Base-by-base conservation (phyloP, 305 asterid genomes). In the Coffea humblotiana region DNA sequence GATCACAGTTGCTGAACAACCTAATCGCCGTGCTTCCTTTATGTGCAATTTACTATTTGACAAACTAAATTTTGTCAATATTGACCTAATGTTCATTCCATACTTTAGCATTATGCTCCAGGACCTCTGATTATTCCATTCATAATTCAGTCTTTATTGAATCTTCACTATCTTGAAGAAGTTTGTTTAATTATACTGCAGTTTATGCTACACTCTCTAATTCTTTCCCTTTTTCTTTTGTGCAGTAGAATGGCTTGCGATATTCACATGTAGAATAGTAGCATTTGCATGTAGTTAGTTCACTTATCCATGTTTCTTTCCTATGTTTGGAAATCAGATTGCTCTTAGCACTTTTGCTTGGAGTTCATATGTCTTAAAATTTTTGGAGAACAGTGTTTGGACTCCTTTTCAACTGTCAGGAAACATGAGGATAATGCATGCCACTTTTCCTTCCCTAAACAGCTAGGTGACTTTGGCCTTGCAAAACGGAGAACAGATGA, bases 401-500 rank as follows among this genome's bases (percentile, higher is more conserved):
- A 19, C 35, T n/a, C 23, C 48, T 40, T 16, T 67, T 56, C 51
- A 47, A 19, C 49, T 23, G 58, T n/a, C 49, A 65, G 27, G 48
- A 47, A 73, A 60, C 32, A 47, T 14, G 6, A 78, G 12, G n/a
- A 29, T 54, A 12, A 49, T 25, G 16, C 45, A 14, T 13, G 8
- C 43, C 48, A 27, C 56, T 69, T 52, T 54, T 64, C 47, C 4
- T 65, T 78, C 71, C 52, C 54, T 79, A 72, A 78, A 78, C 86
- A 92, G 97, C 84, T 92, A 56, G 97, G 93, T 47, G 96, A 92
- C 82, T 91, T 92, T 74, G 97, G 97, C 76, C 94, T 91, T 32
- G 97, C 97, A 68, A 92, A 85, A 88, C 91, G 96, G 96, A 90
- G 81, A 86, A 87, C 87, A 67, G 80, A 82, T 37, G 91, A 87